phyloP scores from a whole-genome alignment of 2,329 filamentous ascomycete genomes.

The Waltergamsia citrina region DNA sequence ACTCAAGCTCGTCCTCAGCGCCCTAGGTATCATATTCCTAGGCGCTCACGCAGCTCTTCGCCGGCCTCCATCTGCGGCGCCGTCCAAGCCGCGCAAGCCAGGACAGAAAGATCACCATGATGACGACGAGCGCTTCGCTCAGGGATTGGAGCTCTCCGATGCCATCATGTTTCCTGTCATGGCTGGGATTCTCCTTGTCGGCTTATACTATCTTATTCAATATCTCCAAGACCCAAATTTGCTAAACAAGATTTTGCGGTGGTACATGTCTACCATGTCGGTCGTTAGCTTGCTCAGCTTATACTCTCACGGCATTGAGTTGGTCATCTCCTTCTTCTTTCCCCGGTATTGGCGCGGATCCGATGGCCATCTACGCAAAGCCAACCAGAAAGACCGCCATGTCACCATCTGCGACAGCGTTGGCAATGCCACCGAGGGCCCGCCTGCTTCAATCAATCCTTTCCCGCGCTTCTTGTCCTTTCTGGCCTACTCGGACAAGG shows the following conservation, averaged over 20 bases:
- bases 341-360: constrained; percentile 55
- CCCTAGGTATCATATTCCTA: constrained; percentile 74
- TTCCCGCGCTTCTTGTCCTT: constrained; percentile 22
- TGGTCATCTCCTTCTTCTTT: constrained; percentile 59
- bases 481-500: constrained; percentile 17
- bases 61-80: constrained; percentile 69
- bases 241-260: constrained; percentile 72
- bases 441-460: constrained; percentile 11
- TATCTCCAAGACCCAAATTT: constrained; percentile 75
- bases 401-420: constrained; percentile 26
- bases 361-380: constrained; percentile 31
- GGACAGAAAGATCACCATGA: constrained; percentile 13
- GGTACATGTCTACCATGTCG: constrained; percentile 74
- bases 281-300: constrained; percentile 68
- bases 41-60: constrained; percentile 79
- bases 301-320: constrained; percentile 59
- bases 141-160: constrained; percentile 56
- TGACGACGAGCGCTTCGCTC: constrained; percentile 39
- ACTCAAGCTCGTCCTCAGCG: constrained; percentile 46
- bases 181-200: constrained; percentile 61
- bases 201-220: constrained; percentile 82
- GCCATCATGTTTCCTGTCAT: constrained; percentile 77
- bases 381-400: constrained; percentile 28
- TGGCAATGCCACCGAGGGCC: constrained; percentile 16
- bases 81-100: constrained; percentile 30